Conservation (phyloP, 495 filamentous ascomycete genomes). For the Cryomyces antarcticus region DNA sequence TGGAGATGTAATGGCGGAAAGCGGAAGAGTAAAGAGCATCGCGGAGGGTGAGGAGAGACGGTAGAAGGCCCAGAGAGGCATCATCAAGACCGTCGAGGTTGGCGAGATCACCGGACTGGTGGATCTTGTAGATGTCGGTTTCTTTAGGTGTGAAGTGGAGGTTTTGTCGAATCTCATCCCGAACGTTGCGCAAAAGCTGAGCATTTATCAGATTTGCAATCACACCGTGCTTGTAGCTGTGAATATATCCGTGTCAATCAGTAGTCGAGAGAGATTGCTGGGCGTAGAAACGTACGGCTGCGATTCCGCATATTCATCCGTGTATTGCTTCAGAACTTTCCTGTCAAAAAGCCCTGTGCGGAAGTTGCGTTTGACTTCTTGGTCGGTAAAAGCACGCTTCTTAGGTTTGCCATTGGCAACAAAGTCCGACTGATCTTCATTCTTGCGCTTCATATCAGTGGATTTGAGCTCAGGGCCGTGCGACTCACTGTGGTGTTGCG, state of each 20-base stretch:
- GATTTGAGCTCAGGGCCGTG: no score
- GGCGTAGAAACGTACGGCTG: slow-evolving; percentile 31
- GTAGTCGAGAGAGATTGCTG: background rate
- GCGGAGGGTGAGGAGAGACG: slow-evolving; percentile 66
- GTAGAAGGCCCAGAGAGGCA: slow-evolving; percentile 58
- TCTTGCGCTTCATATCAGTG: slow-evolving; percentile 34
- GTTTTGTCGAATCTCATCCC: slow-evolving; percentile 68
- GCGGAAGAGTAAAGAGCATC: slow-evolving; percentile 79
- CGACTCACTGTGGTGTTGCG: no score
- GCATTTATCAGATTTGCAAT: slow-evolving; percentile 63
- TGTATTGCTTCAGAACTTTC: slow-evolving; percentile 43
- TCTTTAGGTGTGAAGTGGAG: slow-evolving; percentile 95
- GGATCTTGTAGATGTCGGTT: slow-evolving; percentile 98
- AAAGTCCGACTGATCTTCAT: slow-evolving; percentile 14
- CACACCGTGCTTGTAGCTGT: slow-evolving; percentile 72
- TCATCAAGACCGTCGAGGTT: slow-evolving; percentile 88
- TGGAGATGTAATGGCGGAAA: slow-evolving; percentile 75
- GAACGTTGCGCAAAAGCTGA: slow-evolving; percentile 63
- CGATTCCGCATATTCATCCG: slow-evolving; percentile 47
- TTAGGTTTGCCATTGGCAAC: slow-evolving; percentile 27
- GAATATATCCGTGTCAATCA: background rate
- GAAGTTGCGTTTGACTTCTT: slow-evolving; percentile 32
- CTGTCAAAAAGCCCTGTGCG: slow-evolving; percentile 58
- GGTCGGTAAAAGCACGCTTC: slow-evolving; percentile 30
- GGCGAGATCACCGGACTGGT: slow-evolving; percentile 92